phyloP scores from a whole-genome alignment of 2,329 filamentous ascomycete genomes.

The Seiridium cupressi region DNA sequence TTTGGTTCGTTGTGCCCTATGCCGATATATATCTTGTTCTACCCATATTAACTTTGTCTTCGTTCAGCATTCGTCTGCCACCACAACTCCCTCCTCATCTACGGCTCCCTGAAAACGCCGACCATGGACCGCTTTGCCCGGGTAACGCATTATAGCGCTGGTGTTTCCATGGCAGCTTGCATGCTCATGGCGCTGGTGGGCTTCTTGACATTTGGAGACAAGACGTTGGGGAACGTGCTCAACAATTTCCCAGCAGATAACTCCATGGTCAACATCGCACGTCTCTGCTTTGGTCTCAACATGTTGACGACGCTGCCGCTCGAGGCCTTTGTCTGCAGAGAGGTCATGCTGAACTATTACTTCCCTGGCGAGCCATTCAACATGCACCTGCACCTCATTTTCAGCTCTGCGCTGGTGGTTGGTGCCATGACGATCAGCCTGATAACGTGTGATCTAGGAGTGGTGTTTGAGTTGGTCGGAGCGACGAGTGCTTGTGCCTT shows the following conservation, averaged over 20 bases:
- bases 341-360: slow-evolving; percentile 90
- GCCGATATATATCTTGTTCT: no score
- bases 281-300: slow-evolving; percentile 94
- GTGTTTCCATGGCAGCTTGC: slow-evolving; percentile 88
- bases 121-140: slow-evolving; percentile 92
- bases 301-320: slow-evolving; percentile 97
- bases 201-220: slow-evolving; percentile 89
- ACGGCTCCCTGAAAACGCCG: slow-evolving; percentile 89
- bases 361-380: slow-evolving; percentile 72
- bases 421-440: slow-evolving; percentile 75
- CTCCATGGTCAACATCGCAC: slow-evolving; percentile 89
- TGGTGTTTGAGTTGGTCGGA: slow-evolving; percentile 94
- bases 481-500: slow-evolving; percentile 91
- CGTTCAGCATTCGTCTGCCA: slow-evolving; percentile 65
- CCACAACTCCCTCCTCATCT: slow-evolving; percentile 96
- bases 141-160: slow-evolving; percentile 92
- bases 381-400: slow-evolving; percentile 78
- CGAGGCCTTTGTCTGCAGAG: slow-evolving; percentile 95
- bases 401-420: slow-evolving; percentile 81
- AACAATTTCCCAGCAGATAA: slow-evolving; percentile 96
- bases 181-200: slow-evolving; percentile 83
- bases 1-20: slow-evolving; percentile 63
- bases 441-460: slow-evolving; percentile 87
- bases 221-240: slow-evolving; percentile 90
- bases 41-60: neutral